Conservation (phyloP, 371 early-diverging fungal genomes). For the Chytridiales sp. region DNA sequence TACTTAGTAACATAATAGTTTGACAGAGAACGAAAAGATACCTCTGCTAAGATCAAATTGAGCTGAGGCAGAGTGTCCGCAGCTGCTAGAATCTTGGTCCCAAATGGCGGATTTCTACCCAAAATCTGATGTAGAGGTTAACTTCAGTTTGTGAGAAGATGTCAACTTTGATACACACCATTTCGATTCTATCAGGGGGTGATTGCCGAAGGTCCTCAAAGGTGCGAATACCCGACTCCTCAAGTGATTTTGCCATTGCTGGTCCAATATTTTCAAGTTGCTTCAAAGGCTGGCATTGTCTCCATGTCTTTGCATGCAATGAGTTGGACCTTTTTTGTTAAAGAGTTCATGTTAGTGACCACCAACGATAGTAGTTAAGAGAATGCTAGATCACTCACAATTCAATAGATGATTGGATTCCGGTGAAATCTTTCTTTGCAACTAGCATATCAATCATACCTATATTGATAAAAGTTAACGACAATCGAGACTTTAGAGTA, state of each 20-base stretch:
- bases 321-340: conserved; percentile 18
- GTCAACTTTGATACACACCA: conserved; percentile 24
- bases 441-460: conserved; percentile 28
- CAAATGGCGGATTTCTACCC: conserved; percentile 41
- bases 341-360: conserved; percentile 1
- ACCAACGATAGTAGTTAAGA: conserved; percentile 9
- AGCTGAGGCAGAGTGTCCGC: conserved; percentile 31
- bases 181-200: conserved; percentile 38
- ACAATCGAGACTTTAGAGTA: background rate
- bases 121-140: conserved; percentile 23
- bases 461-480: conserved; percentile 1
- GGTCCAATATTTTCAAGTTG: conserved; percentile 52
- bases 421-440: conserved; percentile 27
- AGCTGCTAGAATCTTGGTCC: conserved; percentile 39
- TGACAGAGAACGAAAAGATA: conserved; percentile 9
- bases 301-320: conserved; percentile 38
- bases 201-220: conserved; percentile 26
- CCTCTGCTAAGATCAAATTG: conserved; percentile 32
- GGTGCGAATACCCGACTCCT: conserved; percentile 34
- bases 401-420: conserved; percentile 17
- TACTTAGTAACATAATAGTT: background rate
- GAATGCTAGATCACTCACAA: conserved; percentile 33
- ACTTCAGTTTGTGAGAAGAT: background rate
- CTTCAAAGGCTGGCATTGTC: conserved; percentile 30
- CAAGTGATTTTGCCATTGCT: conserved; percentile 29